These are phyloP conservation scores for Pogostemon cablin DNA, from an alignment of 257 asterid species.

Conservation along the genomic window DNA sequence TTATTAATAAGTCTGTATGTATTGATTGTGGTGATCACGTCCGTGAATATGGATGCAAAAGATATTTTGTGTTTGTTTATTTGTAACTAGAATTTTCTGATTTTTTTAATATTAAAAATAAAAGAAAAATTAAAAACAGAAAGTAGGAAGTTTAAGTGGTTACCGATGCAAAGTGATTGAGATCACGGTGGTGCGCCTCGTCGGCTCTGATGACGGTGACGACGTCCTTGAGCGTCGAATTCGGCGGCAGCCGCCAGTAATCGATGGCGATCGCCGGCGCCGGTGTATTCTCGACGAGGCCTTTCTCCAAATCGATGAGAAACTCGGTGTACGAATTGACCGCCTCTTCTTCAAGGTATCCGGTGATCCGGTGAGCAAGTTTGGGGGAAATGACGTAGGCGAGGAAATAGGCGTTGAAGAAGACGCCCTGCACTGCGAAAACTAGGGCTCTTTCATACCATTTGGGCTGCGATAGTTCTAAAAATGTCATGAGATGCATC, in stretches of 20 bases:
- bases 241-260: constrained; percentile 58
- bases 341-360: constrained; percentile 74
- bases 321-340: constrained; percentile 72
- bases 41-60: no score
- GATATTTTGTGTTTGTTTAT: no score
- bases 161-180: constrained; percentile 73
- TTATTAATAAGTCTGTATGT: no score
- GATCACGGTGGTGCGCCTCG: constrained; percentile 80
- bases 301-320: constrained; percentile 56
- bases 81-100: no score
- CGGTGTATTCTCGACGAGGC: constrained; percentile 49
- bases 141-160: neutral
- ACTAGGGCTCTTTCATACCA: constrained; percentile 68
- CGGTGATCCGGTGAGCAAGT: constrained; percentile 58
- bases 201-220: constrained; percentile 68
- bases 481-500: constrained; percentile 75
- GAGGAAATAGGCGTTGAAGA: constrained; percentile 60
- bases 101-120: no score
- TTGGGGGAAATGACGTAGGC: constrained; percentile 62
- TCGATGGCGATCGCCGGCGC: constrained; percentile 77
- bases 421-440: constrained; percentile 58
- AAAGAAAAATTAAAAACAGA: no score
- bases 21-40: no score
- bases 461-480: constrained; percentile 56
- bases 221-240: constrained; percentile 59